Evolutionary conservation across 2,329 filamentous ascomycete species (phyloP).

Genomic region (Phialophora expanda): DNA sequence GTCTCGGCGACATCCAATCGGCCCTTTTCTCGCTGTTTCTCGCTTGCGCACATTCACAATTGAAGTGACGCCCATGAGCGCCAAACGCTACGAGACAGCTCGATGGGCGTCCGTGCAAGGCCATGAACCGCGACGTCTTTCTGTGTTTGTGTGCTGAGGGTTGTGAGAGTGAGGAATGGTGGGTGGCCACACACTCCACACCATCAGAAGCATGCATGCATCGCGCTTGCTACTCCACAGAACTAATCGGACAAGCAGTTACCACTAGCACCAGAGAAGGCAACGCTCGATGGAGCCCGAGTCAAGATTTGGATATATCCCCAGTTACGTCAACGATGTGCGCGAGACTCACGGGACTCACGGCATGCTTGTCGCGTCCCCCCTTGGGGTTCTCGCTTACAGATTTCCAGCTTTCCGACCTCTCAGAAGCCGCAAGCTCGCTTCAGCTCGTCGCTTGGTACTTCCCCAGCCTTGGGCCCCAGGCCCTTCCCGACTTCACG

Average conservation of each 20-base stretch:
- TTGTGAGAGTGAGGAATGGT: not conserved
- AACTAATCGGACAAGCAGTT: not conserved
- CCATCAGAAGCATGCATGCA: not conserved
- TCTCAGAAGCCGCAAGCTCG: slow-evolving; percentile 19
- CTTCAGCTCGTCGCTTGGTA: slow-evolving; percentile 23
- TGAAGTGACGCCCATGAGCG: not conserved
- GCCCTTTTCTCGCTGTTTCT: slow-evolving; percentile 19
- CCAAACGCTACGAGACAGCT: not conserved
- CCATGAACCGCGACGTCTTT: not conserved
- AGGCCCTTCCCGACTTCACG: not conserved
- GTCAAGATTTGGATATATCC: slow-evolving; percentile 1
- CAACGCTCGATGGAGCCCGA: slow-evolving; percentile 3
- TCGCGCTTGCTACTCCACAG: not conserved
- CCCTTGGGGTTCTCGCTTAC: slow-evolving; percentile 13
- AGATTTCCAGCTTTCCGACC: slow-evolving; percentile 10
- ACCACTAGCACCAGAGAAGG: slow-evolving; percentile 6
- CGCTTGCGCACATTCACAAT: not conserved
- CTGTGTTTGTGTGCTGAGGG: not conserved
- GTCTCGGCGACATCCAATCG: slow-evolving; percentile 11
- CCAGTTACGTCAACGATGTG: slow-evolving; percentile 20
- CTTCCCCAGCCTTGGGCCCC: slow-evolving; percentile 23
- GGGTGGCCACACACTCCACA: not conserved
- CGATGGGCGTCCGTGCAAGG: not conserved
- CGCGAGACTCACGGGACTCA: not conserved
- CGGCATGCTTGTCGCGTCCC: slow-evolving; percentile 2